Base-by-base conservation (phyloP, 306 rosid genomes). In the Lotus japonicus region DNA sequence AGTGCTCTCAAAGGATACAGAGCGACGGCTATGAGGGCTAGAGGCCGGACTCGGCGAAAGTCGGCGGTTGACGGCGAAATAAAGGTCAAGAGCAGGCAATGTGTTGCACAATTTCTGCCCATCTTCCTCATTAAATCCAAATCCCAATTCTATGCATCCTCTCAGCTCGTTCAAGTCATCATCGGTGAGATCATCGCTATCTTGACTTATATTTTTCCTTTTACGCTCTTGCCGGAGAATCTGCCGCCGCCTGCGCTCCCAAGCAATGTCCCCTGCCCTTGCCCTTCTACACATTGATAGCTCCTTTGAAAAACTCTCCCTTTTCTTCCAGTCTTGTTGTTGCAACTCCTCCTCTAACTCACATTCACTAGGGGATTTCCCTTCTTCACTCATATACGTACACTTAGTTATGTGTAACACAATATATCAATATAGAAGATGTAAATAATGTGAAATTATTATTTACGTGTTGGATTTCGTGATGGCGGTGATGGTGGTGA, bases 41-140 rank as follows among this genome's bases (percentile, higher is more conserved):
- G 97, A 80, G 6, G 70, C 81, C 0, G 95, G 88, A 13, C 88
- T 85, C 0, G 72, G 71, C 0, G 90, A 82, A 0, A 89, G 6
- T 63, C 90, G 91, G 2, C 99, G 82, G 67, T 90, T 88, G 2
- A 94, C 96, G 0, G 97, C 99, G 11, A 94, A 94, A 44, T 94
- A 94, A 4, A 94, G 89, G 66, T 94, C 99, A 0, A 94, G 89
- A 43, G 99, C 99, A 0, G 99, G 99, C 77, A 94, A 81, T 2
- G 99, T 94, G 28, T 79, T 75, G 49, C 96, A 85, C 2, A 94
- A 57, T 14, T 42, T 77, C 17, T 90, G 98, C 2, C 95, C 96
- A 8, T 88, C 88, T 67, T 90, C 99, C 42, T 94, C 99, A 3
- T 87, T 90, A 79, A 94, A 94, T 15, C 97, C 97, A 36, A 94